Conservation (phyloP, 225 moss, liverwort and hornwort genomes). For the Climacium dendroides region DNA sequence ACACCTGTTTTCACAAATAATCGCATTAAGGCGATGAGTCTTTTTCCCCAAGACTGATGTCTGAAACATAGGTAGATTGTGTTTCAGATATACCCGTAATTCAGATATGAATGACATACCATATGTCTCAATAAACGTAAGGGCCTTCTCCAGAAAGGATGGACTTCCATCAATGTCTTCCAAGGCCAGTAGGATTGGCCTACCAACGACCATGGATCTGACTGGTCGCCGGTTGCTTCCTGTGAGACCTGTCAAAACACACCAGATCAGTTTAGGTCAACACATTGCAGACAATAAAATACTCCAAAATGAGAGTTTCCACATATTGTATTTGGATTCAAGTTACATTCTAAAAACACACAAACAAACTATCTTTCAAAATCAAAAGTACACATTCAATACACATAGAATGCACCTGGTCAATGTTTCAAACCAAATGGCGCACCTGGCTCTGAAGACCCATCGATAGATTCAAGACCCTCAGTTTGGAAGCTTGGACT, state of each 20-base stretch:
- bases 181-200: constrained; percentile 86
- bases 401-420: background rate
- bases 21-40: background rate
- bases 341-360: background rate
- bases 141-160: constrained; percentile 87
- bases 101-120: constrained; percentile 22
- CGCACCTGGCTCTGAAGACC: constrained; percentile 66
- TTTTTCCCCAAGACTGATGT: background rate
- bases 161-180: constrained; percentile 93
- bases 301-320: background rate
- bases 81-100: background rate
- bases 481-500: constrained; percentile 80
- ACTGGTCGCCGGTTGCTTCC: constrained; percentile 73
- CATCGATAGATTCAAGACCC: constrained; percentile 71
- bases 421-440: background rate
- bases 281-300: background rate
- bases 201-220: constrained; percentile 79
- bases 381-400: background rate
- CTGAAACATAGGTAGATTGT: background rate
- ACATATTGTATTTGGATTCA: background rate
- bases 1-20: constrained; percentile 30
- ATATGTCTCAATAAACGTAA: constrained; percentile 77
- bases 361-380: background rate
- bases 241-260: background rate
- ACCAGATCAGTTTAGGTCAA: background rate